Evolutionary conservation across 257 asterid genomes (phyloP).

Genomic region (Plantago ovata): DNA sequence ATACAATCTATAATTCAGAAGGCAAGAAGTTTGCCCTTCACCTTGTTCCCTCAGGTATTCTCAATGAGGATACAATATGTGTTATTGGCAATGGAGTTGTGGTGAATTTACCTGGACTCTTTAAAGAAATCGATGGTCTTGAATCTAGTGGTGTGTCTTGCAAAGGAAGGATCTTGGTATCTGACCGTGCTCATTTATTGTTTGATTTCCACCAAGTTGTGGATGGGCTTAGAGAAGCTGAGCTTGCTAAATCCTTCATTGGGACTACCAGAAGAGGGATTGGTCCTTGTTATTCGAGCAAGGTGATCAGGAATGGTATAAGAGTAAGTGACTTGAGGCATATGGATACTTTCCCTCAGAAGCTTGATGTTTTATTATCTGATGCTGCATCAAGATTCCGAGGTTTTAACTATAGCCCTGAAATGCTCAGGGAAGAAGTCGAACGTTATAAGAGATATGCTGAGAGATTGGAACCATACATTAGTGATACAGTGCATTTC

Average conservation of each 20-base stretch:
- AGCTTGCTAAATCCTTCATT: conserved; percentile 83
- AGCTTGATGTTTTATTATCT: conserved; percentile 75
- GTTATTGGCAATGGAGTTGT: conserved; percentile 95
- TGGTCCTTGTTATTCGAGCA: conserved; percentile 96
- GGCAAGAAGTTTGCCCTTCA: conserved; percentile 96
- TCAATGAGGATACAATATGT: conserved; percentile 44
- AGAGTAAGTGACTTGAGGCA: conserved; percentile 93
- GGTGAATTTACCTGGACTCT: conserved; percentile 83
- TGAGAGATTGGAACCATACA: conserved; percentile 84
- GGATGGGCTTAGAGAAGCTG: conserved; percentile 89
- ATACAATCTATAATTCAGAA: conserved; percentile 90
- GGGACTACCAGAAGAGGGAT: conserved; percentile 97
- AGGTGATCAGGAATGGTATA: conserved; percentile 86
- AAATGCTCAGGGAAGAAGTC: conserved; percentile 85
- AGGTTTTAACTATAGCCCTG: conserved; percentile 68
- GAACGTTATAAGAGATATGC: conserved; percentile 69
- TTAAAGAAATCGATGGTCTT: conserved; percentile 77
- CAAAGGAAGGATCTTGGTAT: conserved; percentile 80
- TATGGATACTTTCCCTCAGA: conserved; percentile 90
- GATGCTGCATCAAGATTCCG: conserved; percentile 87
- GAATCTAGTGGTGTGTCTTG: conserved; percentile 85
- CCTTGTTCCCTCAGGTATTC: conserved; percentile 95
- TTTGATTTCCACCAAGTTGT: conserved; percentile 89
- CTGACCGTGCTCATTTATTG: conserved; percentile 89
- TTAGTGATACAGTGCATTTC: conserved; percentile 83